A percentile compares a stretch with the other conserved stretches of the same genome.
Evolutionary conservation across 495 filamentous ascomycete species (phyloP).

Genomic region (Penicillium parvum): DNA sequence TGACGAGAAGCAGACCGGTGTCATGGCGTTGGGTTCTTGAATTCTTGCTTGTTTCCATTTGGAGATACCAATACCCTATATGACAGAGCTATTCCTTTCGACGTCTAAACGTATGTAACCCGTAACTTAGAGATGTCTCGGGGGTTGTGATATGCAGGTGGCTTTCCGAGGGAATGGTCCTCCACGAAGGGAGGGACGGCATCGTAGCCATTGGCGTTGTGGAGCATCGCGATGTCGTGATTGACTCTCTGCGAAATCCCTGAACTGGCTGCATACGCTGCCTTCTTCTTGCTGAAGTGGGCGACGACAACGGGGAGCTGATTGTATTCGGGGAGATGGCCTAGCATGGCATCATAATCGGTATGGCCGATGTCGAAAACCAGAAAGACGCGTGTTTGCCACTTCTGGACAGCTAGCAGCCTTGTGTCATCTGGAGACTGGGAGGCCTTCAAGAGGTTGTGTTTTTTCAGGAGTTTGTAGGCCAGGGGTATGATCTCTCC

Average conservation of each 20-base stretch:
- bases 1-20: background rate
- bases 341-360: constrained; percentile 21
- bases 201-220: constrained; percentile 25
- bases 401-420: constrained; percentile 23
- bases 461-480: constrained; percentile 14
- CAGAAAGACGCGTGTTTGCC: constrained; percentile 21
- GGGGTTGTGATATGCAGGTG: constrained; percentile 18
- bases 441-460: constrained; percentile 1
- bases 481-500: constrained; percentile 18
- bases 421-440: constrained; percentile 1
- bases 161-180: constrained; percentile 21
- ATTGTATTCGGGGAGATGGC: constrained; percentile 26
- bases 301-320: constrained; percentile 22
- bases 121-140: constrained; percentile 22
- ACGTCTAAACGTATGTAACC: constrained; percentile 10
- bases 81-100: background rate
- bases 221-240: constrained; percentile 23
- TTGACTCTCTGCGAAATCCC: constrained; percentile 24
- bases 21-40: constrained; percentile 14
- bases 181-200: constrained; percentile 23
- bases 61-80: constrained; percentile 4
- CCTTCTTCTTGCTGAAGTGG: constrained; percentile 26
- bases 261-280: constrained; percentile 18
- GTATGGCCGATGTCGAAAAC: constrained; percentile 26
- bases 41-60: background rate